Percentiles rank a stretch among this genome's conserved stretches.
These are phyloP conservation scores for Marasmius tenuissimus DNA, from an alignment of 1,284 basidiomycete genomes.

Conservation along the genomic window DNA sequence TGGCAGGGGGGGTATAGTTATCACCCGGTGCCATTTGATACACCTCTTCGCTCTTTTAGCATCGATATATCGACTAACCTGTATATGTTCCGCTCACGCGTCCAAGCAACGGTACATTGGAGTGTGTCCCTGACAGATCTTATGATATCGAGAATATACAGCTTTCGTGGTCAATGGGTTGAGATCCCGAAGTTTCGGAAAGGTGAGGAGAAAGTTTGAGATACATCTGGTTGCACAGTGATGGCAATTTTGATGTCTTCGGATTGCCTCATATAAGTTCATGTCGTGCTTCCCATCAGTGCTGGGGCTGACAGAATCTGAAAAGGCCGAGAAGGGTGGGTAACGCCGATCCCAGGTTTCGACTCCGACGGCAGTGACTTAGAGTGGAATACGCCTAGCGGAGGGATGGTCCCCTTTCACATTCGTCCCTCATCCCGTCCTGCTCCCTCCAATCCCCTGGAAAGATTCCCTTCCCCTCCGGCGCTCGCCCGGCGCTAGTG, in stretches of 20 bases:
- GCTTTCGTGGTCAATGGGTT: background rate
- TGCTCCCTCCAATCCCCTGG: background rate
- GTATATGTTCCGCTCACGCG: too few species aligned
- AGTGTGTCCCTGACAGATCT: background rate
- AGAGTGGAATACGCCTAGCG: background rate
- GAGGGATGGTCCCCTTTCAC: background rate
- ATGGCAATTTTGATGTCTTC: background rate
- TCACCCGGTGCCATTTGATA: too few species aligned
- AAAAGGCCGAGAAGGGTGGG: constrained; percentile 3
- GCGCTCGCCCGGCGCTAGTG: background rate
- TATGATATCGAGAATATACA: too few species aligned
- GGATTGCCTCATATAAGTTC: background rate
- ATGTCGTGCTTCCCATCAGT: background rate
- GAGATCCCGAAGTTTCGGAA: background rate
- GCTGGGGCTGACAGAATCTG: background rate
- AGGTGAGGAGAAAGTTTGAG: background rate
- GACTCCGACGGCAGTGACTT: background rate
- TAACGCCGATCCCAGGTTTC: background rate
- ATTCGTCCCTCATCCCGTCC: background rate
- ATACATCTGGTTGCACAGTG: background rate
- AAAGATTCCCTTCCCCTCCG: background rate
- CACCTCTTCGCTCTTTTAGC: too few species aligned
- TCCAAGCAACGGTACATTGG: background rate
- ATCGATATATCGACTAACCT: too few species aligned
- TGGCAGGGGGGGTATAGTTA: too few species aligned